phyloP scores from a whole-genome alignment of 192 early-diverging fungal genomes.

The Paraglomus brasilianum region DNA sequence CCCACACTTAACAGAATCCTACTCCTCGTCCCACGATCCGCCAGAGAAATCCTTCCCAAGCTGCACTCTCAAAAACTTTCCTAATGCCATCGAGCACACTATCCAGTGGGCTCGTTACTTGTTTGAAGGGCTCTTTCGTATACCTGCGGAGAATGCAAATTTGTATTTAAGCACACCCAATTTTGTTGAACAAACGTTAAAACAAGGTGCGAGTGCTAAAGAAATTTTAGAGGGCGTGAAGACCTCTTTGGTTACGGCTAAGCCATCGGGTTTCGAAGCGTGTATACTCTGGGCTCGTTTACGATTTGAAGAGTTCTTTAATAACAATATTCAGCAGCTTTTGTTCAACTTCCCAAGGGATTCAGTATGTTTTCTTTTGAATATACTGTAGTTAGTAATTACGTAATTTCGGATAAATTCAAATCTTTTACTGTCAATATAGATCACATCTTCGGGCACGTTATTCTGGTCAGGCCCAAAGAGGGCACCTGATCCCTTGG shows the following conservation, averaged over 20 bases:
- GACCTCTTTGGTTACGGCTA: slow-evolving; percentile 72
- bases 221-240: slow-evolving; percentile 76
- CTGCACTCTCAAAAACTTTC: slow-evolving; percentile 88
- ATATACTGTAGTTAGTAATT: no score
- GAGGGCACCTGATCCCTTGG: slow-evolving; percentile 80
- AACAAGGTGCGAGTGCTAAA: slow-evolving; percentile 75
- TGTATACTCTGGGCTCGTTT: slow-evolving; percentile 89
- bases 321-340: slow-evolving; percentile 89
- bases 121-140: slow-evolving; percentile 90
- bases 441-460: slow-evolving; percentile 82
- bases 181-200: slow-evolving; percentile 71
- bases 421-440: slow-evolving; percentile 7
- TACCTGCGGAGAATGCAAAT: slow-evolving; percentile 93
- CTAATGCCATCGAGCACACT: slow-evolving; percentile 81
- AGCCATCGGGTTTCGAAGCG: slow-evolving; percentile 83
- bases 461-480: slow-evolving; percentile 97
- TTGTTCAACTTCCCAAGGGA: slow-evolving; percentile 96
- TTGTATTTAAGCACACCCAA: slow-evolving; percentile 82
- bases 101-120: slow-evolving; percentile 95
- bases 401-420: no score
- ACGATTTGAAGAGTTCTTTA: slow-evolving; percentile 89
- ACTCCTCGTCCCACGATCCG: slow-evolving; percentile 95
- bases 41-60: slow-evolving; percentile 92
- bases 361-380: no score
- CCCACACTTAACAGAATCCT: slow-evolving; percentile 93